A percentile compares a stretch with the other conserved stretches of the same genome.
Conservation (phyloP, 345 rosid genomes). For the thale cress (Arabidopsis thaliana) region DNA sequence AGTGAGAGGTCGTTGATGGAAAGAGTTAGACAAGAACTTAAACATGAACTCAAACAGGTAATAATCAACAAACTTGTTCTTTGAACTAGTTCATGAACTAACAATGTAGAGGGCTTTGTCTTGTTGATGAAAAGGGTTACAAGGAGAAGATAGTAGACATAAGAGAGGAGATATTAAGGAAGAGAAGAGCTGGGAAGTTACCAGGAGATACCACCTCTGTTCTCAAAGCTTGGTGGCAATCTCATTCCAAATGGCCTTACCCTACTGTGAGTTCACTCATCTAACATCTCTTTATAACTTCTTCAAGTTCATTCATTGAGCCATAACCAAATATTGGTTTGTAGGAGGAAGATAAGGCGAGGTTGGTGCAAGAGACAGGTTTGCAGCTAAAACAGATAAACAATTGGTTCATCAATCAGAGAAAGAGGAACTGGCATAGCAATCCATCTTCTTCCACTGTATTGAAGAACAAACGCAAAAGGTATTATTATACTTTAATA, state of each 20-base stretch:
- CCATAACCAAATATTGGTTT: slow-evolving; percentile 1
- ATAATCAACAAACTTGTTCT: neutral
- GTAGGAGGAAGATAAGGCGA: slow-evolving; percentile 99
- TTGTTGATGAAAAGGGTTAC: slow-evolving; percentile 66
- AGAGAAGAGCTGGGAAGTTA: slow-evolving; percentile 97
- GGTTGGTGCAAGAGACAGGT: slow-evolving; percentile 95
- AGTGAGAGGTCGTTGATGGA: slow-evolving; percentile 97
- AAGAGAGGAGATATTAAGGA: slow-evolving; percentile 94
- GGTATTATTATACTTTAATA: slow-evolving; percentile 50
- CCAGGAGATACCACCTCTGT: slow-evolving; percentile 97
- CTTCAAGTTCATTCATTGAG: neutral
- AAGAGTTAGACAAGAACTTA: slow-evolving; percentile 92
- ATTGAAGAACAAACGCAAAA: slow-evolving; percentile 89
- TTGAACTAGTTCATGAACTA: slow-evolving; percentile 4
- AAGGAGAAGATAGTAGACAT: slow-evolving; percentile 94
- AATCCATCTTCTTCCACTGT: slow-evolving; percentile 84
- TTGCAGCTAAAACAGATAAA: slow-evolving; percentile 95
- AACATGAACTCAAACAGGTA: slow-evolving; percentile 96
- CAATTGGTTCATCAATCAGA: slow-evolving; percentile 98
- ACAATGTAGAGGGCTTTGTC: slow-evolving; percentile 10
- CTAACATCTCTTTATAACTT: neutral
- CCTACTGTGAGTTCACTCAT: slow-evolving; percentile 75
- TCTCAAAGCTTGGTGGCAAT: slow-evolving; percentile 95
- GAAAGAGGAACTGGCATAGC: slow-evolving; percentile 98
- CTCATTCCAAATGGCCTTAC: slow-evolving; percentile 98